Conservation (phyloP, 2,329 filamentous ascomycete genomes). For the Myrmaecium sp. region DNA sequence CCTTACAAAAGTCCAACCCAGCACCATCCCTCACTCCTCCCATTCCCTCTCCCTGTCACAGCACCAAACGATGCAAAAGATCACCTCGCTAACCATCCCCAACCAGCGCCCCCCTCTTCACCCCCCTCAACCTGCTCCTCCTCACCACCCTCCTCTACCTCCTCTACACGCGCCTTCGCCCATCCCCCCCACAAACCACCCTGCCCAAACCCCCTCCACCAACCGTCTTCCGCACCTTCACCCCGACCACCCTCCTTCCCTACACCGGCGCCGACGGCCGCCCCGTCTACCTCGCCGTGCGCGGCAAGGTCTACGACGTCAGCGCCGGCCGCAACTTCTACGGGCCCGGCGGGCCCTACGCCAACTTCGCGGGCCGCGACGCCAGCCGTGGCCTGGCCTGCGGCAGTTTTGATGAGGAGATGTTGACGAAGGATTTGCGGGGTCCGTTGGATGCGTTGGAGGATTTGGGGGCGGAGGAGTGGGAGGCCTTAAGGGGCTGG, state of each 20-base stretch:
- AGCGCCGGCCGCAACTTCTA: slow-evolving; percentile 81
- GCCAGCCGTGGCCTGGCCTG: slow-evolving; percentile 74
- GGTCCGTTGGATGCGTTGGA: slow-evolving; percentile 63
- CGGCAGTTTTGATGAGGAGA: slow-evolving; percentile 85
- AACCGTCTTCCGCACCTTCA: slow-evolving; percentile 76
- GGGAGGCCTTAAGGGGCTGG: slow-evolving; percentile 77
- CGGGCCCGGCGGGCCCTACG: slow-evolving; percentile 84
- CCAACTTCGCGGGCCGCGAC: slow-evolving; percentile 89
- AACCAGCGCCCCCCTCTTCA: slow-evolving; percentile 35
- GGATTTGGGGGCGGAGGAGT: slow-evolving; percentile 55
- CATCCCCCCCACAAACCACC: slow-evolving; percentile 29
- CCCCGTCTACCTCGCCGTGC: slow-evolving; percentile 82
- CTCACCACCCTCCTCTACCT: slow-evolving; percentile 39
- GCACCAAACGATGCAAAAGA: too few relatives aligned
- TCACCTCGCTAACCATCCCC: slow-evolving; percentile 7
- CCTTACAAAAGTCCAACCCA: neutral
- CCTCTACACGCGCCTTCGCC: slow-evolving; percentile 42
- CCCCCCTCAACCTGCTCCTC: slow-evolving; percentile 45
- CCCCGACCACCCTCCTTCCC: slow-evolving; percentile 63
- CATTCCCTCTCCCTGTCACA: too few relatives aligned
- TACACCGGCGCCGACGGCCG: slow-evolving; percentile 60
- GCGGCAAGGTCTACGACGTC: slow-evolving; percentile 84
- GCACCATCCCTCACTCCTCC: slow-evolving; percentile 1
- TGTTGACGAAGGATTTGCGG: slow-evolving; percentile 82
- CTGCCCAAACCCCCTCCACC: slow-evolving; percentile 45